Conservation (phyloP, 202 grass and related monocot genomes). For the Cymbopogon flexuosus region DNA sequence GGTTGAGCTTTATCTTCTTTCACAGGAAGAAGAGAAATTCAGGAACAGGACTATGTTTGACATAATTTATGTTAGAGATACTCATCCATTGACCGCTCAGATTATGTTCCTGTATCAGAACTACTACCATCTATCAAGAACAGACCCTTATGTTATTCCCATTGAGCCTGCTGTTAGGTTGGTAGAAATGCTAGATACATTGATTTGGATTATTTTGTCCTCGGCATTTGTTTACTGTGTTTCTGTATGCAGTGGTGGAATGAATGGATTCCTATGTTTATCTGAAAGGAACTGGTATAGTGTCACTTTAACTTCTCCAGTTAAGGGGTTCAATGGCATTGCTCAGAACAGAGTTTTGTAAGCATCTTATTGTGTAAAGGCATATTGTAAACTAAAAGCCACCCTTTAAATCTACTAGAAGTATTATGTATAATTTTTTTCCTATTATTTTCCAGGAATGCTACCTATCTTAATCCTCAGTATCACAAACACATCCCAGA, state of each 20-base stretch:
- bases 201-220: conserved; percentile 34
- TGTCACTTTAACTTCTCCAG: conserved; percentile 44
- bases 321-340: conserved; percentile 71
- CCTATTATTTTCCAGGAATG: conserved; percentile 63
- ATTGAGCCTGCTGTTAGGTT: conserved; percentile 72
- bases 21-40: conserved; percentile 85
- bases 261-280: conserved; percentile 96
- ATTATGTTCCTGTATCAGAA: conserved; percentile 65
- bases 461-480: conserved; percentile 71
- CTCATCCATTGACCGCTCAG: conserved; percentile 66
- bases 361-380: conserved; percentile 37
- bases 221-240: conserved; percentile 22
- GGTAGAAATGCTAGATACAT: conserved; percentile 32
- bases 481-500: conserved; percentile 84
- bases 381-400: conserved; percentile 12
- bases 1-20: conserved; percentile 28
- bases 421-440: conserved; percentile 11
- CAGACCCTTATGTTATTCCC: conserved; percentile 58
- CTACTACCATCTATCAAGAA: conserved; percentile 39
- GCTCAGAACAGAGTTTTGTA: conserved; percentile 85
- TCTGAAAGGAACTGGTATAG: conserved; percentile 63
- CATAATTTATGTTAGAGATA: conserved; percentile 69
- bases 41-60: conserved; percentile 87
- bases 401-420: conserved; percentile 20
- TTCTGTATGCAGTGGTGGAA: conserved; percentile 55